Evolutionary conservation across 2,329 filamentous ascomycete genomes (phyloP).

Genomic region (Lachnellula hyalina): DNA sequence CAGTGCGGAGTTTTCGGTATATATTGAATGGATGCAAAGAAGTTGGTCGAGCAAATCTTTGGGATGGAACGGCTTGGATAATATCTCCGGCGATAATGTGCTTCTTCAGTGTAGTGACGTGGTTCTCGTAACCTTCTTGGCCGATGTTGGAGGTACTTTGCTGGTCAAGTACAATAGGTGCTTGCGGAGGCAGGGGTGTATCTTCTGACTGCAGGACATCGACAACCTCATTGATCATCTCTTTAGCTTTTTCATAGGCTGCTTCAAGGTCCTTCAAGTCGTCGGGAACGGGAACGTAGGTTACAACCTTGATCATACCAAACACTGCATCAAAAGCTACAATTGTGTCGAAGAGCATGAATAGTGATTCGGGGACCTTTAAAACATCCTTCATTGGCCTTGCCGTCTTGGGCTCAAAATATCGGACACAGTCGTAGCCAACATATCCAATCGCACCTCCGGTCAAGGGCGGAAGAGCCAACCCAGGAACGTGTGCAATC

Average conservation of each 20-base stretch:
- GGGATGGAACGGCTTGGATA: conserved; percentile 94
- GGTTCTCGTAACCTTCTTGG: conserved; percentile 78
- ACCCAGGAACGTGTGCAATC: conserved; percentile 75
- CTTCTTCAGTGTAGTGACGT: conserved; percentile 79
- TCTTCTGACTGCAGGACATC: conserved; percentile 67
- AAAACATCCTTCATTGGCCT: conserved; percentile 84
- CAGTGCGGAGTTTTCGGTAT: conserved; percentile 91
- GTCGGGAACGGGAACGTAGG: conserved; percentile 70
- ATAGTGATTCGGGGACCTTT: conserved; percentile 84
- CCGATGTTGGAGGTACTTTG: conserved; percentile 92
- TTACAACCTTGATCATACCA: conserved; percentile 88
- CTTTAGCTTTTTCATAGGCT: conserved; percentile 64
- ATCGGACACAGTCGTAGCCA: conserved; percentile 93
- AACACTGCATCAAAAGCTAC: conserved; percentile 94
- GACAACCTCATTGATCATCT: conserved; percentile 61
- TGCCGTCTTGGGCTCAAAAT: conserved; percentile 96
- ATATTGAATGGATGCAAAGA: conserved; percentile 95
- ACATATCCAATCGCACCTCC: conserved; percentile 96
- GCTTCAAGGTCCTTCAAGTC: conserved; percentile 52
- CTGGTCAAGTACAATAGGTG: conserved; percentile 64
- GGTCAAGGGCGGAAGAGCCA: conserved; percentile 78
- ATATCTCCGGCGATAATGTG: conserved; percentile 92
- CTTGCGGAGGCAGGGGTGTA: conserved; percentile 71
- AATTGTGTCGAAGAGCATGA: conserved; percentile 95
- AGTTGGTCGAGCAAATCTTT: conserved; percentile 85